Base-by-base conservation (phyloP, 2,329 filamentous ascomycete species). In the Magnaporthiopsis incrustans region DNA sequence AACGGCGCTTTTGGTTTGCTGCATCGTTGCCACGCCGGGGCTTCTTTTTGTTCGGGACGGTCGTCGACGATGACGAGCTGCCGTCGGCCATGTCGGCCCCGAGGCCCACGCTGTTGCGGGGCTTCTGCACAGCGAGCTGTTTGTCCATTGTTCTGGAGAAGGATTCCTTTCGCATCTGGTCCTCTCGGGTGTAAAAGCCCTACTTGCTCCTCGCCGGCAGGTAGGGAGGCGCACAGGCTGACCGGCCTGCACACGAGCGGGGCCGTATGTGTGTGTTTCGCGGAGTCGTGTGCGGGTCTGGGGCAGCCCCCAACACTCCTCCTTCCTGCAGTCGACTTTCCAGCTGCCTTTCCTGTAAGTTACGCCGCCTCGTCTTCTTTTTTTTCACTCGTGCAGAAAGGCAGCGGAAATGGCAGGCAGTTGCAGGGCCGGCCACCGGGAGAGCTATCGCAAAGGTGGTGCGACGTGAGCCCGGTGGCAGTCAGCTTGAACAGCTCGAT, bases 1-100 rank as follows among this genome's bases (percentile, higher is more conserved):
- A 93, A 69, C 89, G 83, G 67, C 90, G 82, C 75, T 93, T 93
- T 69, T 84, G 81, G 65, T 77, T 75, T 44, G 78, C 72, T 3
- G 76, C 66, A 64, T 85, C 81, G 65, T 75, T 76, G 53, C 77
- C 77, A 66, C 81, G 79, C 68, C 82, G 77, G 25, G 81, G 70
- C 71, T 82, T 83, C 75, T 84, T 85, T 74, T 78, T 81, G 4
- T 53, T 53, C 59, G 71, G 69, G 22, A 68, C 67, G 56, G 62
- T 44, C 5, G 62, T 38, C 22, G 61, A 32, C 32, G 61, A 22
- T 6, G 61, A 58, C 8, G 44, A 53, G 57, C 25, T 32, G 57
- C 30, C 57, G 57, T 27, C 57, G n/a, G 26, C 57, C 26, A 58
- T 27, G 57, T 32, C 26, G n/a, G 14, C 30, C 11, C 30, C 25